phyloP scores from a whole-genome alignment of 257 asterid species.

The Solanum medicagineum region DNA sequence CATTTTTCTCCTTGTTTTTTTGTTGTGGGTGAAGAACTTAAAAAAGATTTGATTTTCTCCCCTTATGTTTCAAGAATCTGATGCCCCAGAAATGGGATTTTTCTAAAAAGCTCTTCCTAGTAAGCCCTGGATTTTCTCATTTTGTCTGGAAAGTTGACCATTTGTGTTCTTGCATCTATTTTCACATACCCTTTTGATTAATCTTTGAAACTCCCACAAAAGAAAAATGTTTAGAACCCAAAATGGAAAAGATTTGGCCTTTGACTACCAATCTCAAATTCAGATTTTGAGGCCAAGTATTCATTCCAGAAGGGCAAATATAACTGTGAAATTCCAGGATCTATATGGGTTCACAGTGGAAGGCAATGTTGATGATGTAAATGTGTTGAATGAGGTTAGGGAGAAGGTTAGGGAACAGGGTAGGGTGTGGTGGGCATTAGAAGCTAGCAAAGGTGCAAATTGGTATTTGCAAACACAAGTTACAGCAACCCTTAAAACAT shows the following conservation, averaged over 20 bases:
- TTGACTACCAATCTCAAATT: constrained; percentile 62
- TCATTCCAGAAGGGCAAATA: constrained; percentile 80
- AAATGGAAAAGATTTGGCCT: constrained; percentile 51
- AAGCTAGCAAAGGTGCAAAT: constrained; percentile 75
- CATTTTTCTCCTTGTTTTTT: neutral
- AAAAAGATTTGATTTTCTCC: neutral
- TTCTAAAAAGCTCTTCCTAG: neutral
- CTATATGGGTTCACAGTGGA: constrained; percentile 86
- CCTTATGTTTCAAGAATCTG: neutral
- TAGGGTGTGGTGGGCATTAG: constrained; percentile 86
- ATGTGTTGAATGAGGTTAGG: constrained; percentile 91
- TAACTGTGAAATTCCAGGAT: constrained; percentile 90
- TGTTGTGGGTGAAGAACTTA: neutral
- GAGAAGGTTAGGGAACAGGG: constrained; percentile 94
- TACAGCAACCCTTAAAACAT: constrained; percentile 40
- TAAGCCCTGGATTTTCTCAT: neutral
- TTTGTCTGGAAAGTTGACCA: neutral
- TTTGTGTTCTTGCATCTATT: neutral
- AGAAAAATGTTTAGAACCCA: constrained; percentile 6
- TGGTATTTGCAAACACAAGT: constrained; percentile 68
- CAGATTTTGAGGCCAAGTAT: constrained; percentile 83
- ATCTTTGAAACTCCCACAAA: neutral
- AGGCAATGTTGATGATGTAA: constrained; percentile 97
- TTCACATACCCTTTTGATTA: neutral
- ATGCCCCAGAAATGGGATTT: neutral